Base-by-base conservation (phyloP, 1,139 yeast genomes). In the Oligophagozyma castellii region DNA sequence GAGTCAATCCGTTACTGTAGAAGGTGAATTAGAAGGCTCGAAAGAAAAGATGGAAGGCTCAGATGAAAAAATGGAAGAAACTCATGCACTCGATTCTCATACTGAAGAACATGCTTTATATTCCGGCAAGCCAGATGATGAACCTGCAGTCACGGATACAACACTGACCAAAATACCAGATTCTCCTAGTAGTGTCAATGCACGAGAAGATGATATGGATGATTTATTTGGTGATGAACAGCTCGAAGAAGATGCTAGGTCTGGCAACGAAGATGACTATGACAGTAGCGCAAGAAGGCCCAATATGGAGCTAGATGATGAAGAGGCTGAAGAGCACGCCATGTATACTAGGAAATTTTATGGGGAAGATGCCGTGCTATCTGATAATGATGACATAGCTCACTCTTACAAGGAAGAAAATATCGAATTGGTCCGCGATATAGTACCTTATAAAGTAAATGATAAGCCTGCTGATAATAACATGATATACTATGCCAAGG, bases 391-490 rank as follows among this genome's bases (percentile, higher is more conserved):
- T 22, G 68, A 58, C 21, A 53, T 51, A 12, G 58, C 56, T 10
- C 56, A 53, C 26, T 61, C 59, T 34, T 51, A 67, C 30, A 72
- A 63, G 34, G 61, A 62, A 13, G 61, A 70, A 11, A 77, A 75
- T 33, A 61, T 79, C 22, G 71, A 80, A 6, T 55, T 83, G 27
- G 78, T 92, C 3, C 71, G 92, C 47, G 93, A 80, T 50, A 40
- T 51, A 20, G 53, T 53, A 15, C 56, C 78, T 78, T 16, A 56
- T 44, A 35, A 50, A 34, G 58, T 71, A 19, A 56, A 70, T 3
- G 67, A 63, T 28, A 16, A 27, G 11, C 36, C 33, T 5, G 45
- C 48, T 4, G 53, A 51, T 5, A 50, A 55, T n/a, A 47, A 46
- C 2, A 67, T 65, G 25, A 63, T 72, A 3, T 70, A 65, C 40